These are phyloP conservation scores for Leccinellum rugosiceps DNA, from an alignment of 768 basidiomycete genomes.

Conservation along the genomic window DNA sequence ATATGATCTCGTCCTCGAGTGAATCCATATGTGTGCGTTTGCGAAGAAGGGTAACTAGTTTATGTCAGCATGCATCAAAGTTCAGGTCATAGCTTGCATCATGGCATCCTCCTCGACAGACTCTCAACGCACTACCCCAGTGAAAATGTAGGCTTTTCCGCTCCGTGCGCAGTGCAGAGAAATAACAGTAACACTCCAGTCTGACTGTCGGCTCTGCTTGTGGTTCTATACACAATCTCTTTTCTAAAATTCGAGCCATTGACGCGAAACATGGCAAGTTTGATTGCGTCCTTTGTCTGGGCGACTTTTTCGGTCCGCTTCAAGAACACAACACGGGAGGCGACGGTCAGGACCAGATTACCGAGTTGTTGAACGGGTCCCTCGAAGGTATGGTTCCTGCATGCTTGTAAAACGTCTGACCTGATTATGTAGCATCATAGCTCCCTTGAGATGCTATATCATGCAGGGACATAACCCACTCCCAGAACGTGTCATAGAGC, in stretches of 20 bases:
- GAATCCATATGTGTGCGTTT: constrained; percentile 42
- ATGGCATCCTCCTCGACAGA: constrained; percentile 25
- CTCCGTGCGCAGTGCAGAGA: neutral
- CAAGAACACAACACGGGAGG: constrained; percentile 31
- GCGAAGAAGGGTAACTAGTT: constrained; percentile 1
- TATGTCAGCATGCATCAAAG: constrained; percentile 24
- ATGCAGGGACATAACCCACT: constrained; percentile 83
- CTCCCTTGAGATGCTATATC: constrained; percentile 87
- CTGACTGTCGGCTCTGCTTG: constrained; percentile 79
- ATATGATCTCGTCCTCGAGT: constrained; percentile 79
- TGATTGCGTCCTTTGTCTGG: constrained; percentile 73
- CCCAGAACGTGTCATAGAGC: constrained; percentile 69
- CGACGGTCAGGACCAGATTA: constrained; percentile 47
- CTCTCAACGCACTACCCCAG: constrained; percentile 7
- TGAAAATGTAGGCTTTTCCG: constrained; percentile 32
- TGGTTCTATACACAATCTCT: constrained; percentile 72
- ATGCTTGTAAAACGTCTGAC: neutral
- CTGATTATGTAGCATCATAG: constrained; percentile 39
- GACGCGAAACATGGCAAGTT: constrained; percentile 94
- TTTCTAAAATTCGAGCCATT: constrained; percentile 77
- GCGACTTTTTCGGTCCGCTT: constrained; percentile 81
- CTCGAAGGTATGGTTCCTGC: constrained; percentile 53
- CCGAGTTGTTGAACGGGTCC: constrained; percentile 60
- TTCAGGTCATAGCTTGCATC: neutral
- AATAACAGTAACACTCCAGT: constrained; percentile 30